phyloP scores from a whole-genome alignment of 495 filamentous ascomycete genomes.

The Terfezia boudieri region DNA sequence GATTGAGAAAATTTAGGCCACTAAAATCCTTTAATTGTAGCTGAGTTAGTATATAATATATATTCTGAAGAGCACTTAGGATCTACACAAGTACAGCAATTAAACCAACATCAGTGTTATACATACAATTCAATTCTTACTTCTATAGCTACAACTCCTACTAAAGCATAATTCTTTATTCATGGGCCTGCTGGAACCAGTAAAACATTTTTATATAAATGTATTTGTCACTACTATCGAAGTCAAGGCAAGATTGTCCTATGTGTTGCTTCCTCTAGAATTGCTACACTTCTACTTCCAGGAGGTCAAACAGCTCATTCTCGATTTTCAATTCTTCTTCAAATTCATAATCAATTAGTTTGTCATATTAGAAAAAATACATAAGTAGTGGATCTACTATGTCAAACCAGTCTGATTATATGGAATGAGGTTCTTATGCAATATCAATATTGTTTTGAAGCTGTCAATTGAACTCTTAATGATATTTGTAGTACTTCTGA shows the following conservation, averaged over 20 bases:
- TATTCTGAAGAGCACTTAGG: background rate
- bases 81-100: too few species aligned
- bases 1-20: background rate
- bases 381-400: background rate
- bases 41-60: background rate
- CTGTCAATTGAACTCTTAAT: background rate
- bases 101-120: background rate
- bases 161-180: constrained; percentile 6
- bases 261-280: constrained; percentile 8
- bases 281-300: constrained; percentile 5
- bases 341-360: constrained; percentile 3
- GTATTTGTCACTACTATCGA: constrained; percentile 4
- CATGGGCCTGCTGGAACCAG: constrained; percentile 1
- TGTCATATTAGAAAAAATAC: constrained; percentile 4
- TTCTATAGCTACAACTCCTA: background rate
- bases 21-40: background rate
- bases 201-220: constrained; percentile 11
- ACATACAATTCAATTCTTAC: background rate
- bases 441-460: background rate
- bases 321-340: constrained; percentile 8
- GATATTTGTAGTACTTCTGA: background rate
- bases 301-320: constrained; percentile 2
- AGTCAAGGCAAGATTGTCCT: constrained; percentile 8
- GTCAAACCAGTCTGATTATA: background rate
- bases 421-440: constrained; percentile 1